These are phyloP conservation scores for Tetrastigma voinierianum DNA, from an alignment of 164 flowering plant species.

Conservation along the genomic window DNA sequence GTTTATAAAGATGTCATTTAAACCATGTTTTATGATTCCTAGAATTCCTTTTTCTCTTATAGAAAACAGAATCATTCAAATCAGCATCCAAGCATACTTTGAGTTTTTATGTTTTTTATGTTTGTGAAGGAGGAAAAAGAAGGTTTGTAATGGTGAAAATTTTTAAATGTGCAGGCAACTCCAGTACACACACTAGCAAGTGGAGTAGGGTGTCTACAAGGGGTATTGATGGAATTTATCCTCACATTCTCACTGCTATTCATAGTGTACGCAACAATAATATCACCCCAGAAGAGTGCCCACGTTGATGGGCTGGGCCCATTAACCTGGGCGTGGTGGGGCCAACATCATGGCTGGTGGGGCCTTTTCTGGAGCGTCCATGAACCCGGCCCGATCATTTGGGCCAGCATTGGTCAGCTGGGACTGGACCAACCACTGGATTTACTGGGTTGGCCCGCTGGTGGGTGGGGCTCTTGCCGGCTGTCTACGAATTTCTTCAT, in stretches of 20 bases:
- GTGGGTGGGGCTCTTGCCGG: constrained; percentile 89
- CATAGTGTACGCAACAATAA: constrained; percentile 77
- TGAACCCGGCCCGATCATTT: constrained; percentile 95
- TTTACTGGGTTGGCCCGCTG: constrained; percentile 93
- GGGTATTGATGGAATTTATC: constrained; percentile 74
- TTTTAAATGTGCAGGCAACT: background rate
- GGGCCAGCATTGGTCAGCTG: constrained; percentile 85
- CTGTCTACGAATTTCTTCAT: constrained; percentile 62
- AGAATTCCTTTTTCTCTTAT: too few relatives aligned
- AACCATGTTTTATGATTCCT: too few relatives aligned
- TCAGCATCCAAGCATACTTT: too few relatives aligned
- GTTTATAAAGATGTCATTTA: too few relatives aligned
- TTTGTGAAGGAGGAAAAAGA: too few relatives aligned
- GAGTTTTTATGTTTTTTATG: too few relatives aligned
- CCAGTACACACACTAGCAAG: constrained; percentile 48
- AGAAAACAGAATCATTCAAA: too few relatives aligned
- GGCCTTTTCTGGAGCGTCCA: constrained; percentile 83
- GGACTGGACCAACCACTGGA: constrained; percentile 91
- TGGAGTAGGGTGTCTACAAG: constrained; percentile 62
- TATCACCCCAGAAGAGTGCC: constrained; percentile 76
- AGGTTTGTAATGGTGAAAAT: too few relatives aligned
- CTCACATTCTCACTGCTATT: constrained; percentile 78
- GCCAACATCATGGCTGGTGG: constrained; percentile 92
- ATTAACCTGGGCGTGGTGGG: constrained; percentile 83
- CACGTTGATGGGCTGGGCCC: constrained; percentile 66